Evolutionary conservation across 768 basidiomycete species (phyloP).

Genomic region (Lepiota venenata): DNA sequence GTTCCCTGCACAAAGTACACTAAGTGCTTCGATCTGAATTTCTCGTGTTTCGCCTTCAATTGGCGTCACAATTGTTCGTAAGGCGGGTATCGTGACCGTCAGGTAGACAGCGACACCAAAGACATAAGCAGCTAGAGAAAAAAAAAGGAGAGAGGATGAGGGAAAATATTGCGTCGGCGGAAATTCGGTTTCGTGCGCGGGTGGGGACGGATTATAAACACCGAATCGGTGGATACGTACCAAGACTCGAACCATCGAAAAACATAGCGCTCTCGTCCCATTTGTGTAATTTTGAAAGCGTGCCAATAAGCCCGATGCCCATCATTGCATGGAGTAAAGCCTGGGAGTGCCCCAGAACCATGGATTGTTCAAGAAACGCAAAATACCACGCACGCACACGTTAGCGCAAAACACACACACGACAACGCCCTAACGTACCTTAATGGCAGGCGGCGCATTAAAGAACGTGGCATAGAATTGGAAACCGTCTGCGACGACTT

Average conservation of each 20-base stretch:
- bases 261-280: constrained; percentile 95
- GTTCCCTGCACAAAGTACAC: constrained; percentile 83
- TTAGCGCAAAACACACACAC: background rate
- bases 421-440: constrained; percentile 41
- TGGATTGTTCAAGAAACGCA: background rate
- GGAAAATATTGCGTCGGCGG: background rate
- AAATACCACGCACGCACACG: background rate
- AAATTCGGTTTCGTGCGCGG: background rate
- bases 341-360: constrained; percentile 32
- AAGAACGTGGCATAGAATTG: constrained; percentile 92
- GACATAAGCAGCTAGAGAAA: constrained; percentile 59
- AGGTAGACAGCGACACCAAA: constrained; percentile 80
- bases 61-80: constrained; percentile 73
- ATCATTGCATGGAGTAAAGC: constrained; percentile 86
- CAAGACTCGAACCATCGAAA: constrained; percentile 88
- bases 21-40: constrained; percentile 76
- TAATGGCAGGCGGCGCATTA: constrained; percentile 90
- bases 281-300: constrained; percentile 74
- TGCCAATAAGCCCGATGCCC: constrained; percentile 69
- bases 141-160: background rate
- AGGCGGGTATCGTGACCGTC: constrained; percentile 73
- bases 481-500: constrained; percentile 71
- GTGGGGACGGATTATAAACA: background rate
- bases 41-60: constrained; percentile 49
- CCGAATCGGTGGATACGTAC: constrained; percentile 39